Conservation (phyloP, 495 filamentous ascomycete genomes). For the Neurospora intermedia region DNA sequence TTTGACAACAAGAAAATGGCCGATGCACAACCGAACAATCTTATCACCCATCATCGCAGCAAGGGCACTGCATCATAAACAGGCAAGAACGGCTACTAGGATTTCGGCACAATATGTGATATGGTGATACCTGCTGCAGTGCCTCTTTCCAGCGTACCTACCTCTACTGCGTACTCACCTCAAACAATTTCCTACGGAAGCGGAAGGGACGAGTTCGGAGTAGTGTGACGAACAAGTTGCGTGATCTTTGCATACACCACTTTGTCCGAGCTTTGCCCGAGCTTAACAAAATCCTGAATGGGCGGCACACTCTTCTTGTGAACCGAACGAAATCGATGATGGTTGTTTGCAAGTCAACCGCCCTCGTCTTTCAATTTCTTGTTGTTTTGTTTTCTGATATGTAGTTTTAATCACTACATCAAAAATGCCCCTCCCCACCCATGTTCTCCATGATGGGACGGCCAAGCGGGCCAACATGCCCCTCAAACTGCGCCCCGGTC, state of each 20-base stretch:
- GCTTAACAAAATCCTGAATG: neutral
- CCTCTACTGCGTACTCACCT: too few species aligned
- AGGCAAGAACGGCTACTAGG: neutral
- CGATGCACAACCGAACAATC: neutral
- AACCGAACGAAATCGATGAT: neutral
- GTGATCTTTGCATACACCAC: neutral
- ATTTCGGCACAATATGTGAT: constrained; percentile 1
- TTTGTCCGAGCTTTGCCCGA: constrained; percentile 9
- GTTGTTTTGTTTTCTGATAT: neutral
- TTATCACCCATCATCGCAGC: neutral
- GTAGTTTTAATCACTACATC: neutral
- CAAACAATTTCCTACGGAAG: neutral
- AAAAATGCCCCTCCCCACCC: neutral
- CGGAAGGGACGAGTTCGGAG: neutral
- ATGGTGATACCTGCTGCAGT: constrained; percentile 1
- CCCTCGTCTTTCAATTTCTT: constrained; percentile 2
- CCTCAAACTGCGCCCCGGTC: neutral
- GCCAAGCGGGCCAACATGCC: neutral
- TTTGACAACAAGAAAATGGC: neutral
- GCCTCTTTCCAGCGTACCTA: neutral
- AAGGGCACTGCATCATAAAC: neutral
- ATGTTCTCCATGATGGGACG: neutral
- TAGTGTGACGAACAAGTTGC: neutral
- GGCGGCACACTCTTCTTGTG: neutral
- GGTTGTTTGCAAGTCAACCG: constrained; percentile 2